Evolutionary conservation across 768 basidiomycete species (phyloP), one percentile per base, ranked within the genome.

Genomic region (Macrolepiota fuliginosa): DNA sequence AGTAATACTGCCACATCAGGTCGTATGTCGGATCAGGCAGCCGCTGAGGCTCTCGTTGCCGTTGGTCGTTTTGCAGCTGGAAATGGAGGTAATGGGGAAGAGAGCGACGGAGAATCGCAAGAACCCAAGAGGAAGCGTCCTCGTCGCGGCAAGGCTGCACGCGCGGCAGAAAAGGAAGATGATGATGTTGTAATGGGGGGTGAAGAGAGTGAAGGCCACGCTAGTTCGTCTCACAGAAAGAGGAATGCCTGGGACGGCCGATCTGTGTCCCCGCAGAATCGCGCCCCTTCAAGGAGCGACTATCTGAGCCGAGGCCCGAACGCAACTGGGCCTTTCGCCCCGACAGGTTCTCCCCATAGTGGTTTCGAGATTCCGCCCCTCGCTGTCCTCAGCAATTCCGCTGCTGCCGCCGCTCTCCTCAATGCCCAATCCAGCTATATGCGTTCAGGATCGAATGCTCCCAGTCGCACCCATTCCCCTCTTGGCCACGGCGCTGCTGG

Each of bases 11-110:
- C 58, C 58, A 63, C 70, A 35, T 65, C 70, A 22, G 76, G 72
- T 17, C 74, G 78, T 54, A 77, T 92, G 79, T 83, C 88, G 11
- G 93, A 95, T 71, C 91, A 93, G 70, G 92, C 92, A 39, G 93
- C 93, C 1, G 93, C 93, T 11, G 93, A 94, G 75, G 88, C 91
- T 2, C 85, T 95, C 47, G 92, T 94, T 47, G 87, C 90, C 51
- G 91, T 94, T 36, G 90, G 91, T 32, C 84, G 91, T 50, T 73
- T 64, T 58, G 79, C 70, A 24, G 75, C 68, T 58, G 75, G 74
- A 5, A 71, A 68, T 46, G 67, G 62, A 3, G 73, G 67, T 5
- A 68, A 68, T 42, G 73, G 17, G 17, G 82, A 81, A 40, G 74
- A 75, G 37, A 75, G 82, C 58, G 84, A 84, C 15, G 79, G 67